Evolutionary conservation across 2,329 filamentous ascomycete species (phyloP).

Genomic region (Trichoderma hamatum): DNA sequence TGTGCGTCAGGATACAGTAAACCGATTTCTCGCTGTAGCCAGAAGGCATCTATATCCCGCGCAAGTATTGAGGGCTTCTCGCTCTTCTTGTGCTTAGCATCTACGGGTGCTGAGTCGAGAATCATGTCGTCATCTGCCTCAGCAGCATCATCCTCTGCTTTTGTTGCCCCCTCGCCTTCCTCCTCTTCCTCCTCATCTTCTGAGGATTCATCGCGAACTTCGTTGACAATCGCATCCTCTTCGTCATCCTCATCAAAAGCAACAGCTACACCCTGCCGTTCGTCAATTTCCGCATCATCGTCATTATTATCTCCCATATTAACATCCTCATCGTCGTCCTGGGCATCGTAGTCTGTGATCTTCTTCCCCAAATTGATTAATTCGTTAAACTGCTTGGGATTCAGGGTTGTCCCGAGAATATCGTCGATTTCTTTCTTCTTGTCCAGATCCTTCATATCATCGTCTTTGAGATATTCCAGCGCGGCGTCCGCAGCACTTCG

Average conservation of each 20-base stretch:
- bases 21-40: slow-evolving; percentile 92
- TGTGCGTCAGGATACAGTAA: slow-evolving; percentile 88
- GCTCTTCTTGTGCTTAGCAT: slow-evolving; percentile 51
- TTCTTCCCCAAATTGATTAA: slow-evolving; percentile 96
- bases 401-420: slow-evolving; percentile 79
- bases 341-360: slow-evolving; percentile 96
- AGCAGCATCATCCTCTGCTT: slow-evolving; percentile 54
- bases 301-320: slow-evolving; percentile 68
- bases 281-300: slow-evolving; percentile 78
- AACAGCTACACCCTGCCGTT: slow-evolving; percentile 94
- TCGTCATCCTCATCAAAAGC: slow-evolving; percentile 95
- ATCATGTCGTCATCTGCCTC: slow-evolving; percentile 82
- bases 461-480: slow-evolving; percentile 90
- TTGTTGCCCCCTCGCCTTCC: slow-evolving; percentile 61
- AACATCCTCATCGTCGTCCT: slow-evolving; percentile 92
- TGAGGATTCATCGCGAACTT: slow-evolving; percentile 85
- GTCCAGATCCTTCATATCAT: slow-evolving; percentile 94
- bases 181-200: slow-evolving; percentile 75
- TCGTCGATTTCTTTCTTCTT: slow-evolving; percentile 98
- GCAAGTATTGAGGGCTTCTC: slow-evolving; percentile 71
- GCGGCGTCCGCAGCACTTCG: slow-evolving; percentile 92
- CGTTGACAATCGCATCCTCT: slow-evolving; percentile 74
- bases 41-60: slow-evolving; percentile 94
- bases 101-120: slow-evolving; percentile 67
- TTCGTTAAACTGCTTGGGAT: slow-evolving; percentile 93